Percentiles rank a stretch among this genome's conserved stretches.
Evolutionary conservation across 2,329 filamentous ascomycete species (phyloP).

Genomic region (Talaromyces sp.): DNA sequence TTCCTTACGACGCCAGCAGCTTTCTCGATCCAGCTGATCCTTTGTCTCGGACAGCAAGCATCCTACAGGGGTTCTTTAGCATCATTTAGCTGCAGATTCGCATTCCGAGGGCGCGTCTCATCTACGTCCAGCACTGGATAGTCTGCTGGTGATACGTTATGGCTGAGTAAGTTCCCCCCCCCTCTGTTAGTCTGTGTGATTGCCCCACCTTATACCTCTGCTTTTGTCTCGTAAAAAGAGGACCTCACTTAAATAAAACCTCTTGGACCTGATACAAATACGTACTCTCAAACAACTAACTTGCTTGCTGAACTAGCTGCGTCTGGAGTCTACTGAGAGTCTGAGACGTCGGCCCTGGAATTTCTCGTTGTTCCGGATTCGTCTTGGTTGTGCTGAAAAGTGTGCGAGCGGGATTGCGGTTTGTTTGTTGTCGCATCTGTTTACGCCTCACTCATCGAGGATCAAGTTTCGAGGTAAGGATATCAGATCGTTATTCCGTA

Average conservation of each 20-base stretch:
- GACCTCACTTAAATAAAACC: background rate
- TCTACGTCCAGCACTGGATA: background rate
- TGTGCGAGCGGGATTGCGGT: background rate
- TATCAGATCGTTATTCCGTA: background rate
- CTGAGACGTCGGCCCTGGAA: background rate
- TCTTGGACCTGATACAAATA: background rate
- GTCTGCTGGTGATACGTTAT: too few relatives aligned
- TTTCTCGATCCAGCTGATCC: background rate
- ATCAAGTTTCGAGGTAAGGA: background rate
- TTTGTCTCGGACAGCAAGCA: background rate
- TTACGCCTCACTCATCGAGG: background rate
- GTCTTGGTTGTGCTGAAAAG: background rate
- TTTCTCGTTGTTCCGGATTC: background rate
- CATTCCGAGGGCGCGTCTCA: constrained; percentile 2
- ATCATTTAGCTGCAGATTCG: background rate
- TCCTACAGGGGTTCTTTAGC: background rate
- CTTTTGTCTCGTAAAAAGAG: constrained; percentile 9
- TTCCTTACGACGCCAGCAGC: background rate
- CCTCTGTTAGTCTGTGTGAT: constrained; percentile 11
- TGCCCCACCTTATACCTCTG: constrained; percentile 15
- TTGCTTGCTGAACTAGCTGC: background rate
- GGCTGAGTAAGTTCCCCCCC: background rate
- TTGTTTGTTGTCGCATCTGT: constrained; percentile 5
- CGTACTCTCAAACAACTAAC: background rate
- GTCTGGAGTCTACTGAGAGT: too few relatives aligned